Evolutionary conservation across 306 rosid species (phyloP).

Genomic region (Quercus suber): DNA sequence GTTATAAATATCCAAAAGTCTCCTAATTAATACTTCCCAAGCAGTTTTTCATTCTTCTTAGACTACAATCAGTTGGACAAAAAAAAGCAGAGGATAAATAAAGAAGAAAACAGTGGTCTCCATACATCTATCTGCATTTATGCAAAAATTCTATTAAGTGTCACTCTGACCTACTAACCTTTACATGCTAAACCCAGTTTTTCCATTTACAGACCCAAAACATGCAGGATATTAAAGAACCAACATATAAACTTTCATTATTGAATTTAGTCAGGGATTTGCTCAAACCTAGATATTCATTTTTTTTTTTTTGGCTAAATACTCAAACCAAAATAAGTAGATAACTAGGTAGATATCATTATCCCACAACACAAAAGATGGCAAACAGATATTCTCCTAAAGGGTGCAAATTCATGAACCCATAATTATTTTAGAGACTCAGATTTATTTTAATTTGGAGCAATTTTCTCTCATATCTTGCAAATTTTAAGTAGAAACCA

Average conservation of each 20-base stretch:
- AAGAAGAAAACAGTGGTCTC: neutral
- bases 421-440: neutral
- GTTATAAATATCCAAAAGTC: neutral
- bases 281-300: neutral
- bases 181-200: neutral
- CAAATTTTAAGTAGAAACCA: neutral
- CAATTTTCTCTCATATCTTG: neutral
- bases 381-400: neutral
- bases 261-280: neutral
- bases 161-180: neutral
- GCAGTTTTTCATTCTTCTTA: neutral
- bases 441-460: neutral
- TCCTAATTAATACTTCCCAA: neutral
- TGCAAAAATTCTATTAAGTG: neutral
- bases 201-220: neutral
- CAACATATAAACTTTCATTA: neutral
- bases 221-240: neutral
- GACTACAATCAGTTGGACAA: neutral
- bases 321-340: neutral
- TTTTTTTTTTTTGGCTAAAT: no score
- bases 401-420: neutral
- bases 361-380: neutral
- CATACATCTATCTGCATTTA: neutral
- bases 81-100: no score
- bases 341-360: neutral